These are phyloP conservation scores for Colletotrichum karsti DNA, from an alignment of 2,329 filamentous ascomycete genomes.

Conservation along the genomic window DNA sequence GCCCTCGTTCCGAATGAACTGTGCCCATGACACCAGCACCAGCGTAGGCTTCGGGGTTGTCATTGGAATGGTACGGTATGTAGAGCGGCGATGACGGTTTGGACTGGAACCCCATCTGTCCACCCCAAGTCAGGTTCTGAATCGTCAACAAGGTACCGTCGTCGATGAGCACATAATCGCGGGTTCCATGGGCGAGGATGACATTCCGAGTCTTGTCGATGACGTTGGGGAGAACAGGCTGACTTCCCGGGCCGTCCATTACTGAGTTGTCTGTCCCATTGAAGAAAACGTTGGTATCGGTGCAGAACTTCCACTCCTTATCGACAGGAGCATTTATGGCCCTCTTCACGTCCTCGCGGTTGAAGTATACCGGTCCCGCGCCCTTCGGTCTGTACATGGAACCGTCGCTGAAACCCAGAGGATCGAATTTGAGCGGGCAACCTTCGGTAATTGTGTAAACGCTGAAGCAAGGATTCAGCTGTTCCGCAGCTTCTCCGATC, in stretches of 20 bases:
- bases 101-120: slow-evolving; percentile 73
- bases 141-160: slow-evolving; percentile 77
- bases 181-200: slow-evolving; percentile 75
- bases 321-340: slow-evolving; percentile 71
- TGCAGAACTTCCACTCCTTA: slow-evolving; percentile 42
- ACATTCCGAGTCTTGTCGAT: slow-evolving; percentile 79
- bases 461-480: slow-evolving; percentile 81
- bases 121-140: slow-evolving; percentile 85
- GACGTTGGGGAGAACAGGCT: slow-evolving; percentile 71
- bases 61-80: slow-evolving; percentile 63
- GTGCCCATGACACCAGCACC: slow-evolving; percentile 75
- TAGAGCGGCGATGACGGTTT: slow-evolving; percentile 70
- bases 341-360: slow-evolving; percentile 73
- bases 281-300: slow-evolving; percentile 54
- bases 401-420: slow-evolving; percentile 74
- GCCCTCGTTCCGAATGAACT: slow-evolving; percentile 75
- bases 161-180: slow-evolving; percentile 73
- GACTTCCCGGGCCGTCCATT: slow-evolving; percentile 52
- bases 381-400: slow-evolving; percentile 71
- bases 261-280: slow-evolving; percentile 56
- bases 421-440: slow-evolving; percentile 76
- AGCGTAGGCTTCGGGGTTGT: slow-evolving; percentile 50
- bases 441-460: slow-evolving; percentile 77
- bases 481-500: slow-evolving; percentile 60
- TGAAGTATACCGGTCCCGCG: slow-evolving; percentile 70